Percentiles rank a stretch among this genome's conserved stretches.
These are phyloP conservation scores for Prunus campanulata DNA, from an alignment of 306 rosid species.

Conservation along the genomic window DNA sequence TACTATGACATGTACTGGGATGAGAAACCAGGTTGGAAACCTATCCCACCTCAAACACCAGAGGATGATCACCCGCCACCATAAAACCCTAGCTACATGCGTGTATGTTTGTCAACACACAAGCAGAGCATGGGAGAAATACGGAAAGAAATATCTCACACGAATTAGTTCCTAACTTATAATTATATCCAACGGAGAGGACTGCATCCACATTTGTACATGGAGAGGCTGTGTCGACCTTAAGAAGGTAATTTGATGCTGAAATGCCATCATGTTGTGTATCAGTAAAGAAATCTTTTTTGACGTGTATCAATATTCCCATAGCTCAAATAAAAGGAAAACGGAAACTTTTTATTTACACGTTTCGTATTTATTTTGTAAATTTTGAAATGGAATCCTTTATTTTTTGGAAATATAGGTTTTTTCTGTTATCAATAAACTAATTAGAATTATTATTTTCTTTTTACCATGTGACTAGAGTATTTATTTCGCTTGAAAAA, in stretches of 20 bases:
- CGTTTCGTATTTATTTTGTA: not conserved
- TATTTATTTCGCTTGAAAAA: no score
- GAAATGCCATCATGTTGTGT: constrained; percentile 21
- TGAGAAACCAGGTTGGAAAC: constrained; percentile 91
- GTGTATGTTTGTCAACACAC: not conserved
- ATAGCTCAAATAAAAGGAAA: constrained; percentile 13
- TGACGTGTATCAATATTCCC: constrained; percentile 11
- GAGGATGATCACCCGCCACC: constrained; percentile 87
- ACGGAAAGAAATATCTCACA: not conserved
- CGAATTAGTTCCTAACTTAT: constrained; percentile 19
- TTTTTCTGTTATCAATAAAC: no score
- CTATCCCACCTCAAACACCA: constrained; percentile 74
- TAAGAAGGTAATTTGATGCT: constrained; percentile 15
- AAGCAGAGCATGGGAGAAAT: not conserved
- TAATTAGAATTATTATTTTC: no score
- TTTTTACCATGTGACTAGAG: no score
- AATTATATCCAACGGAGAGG: not conserved
- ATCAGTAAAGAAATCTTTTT: constrained; percentile 8
- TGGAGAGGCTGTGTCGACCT: constrained; percentile 23
- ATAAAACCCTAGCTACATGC: constrained; percentile 23
- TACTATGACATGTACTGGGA: constrained; percentile 98
- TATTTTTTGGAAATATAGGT: no score
- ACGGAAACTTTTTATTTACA: not conserved
- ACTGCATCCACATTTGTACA: constrained; percentile 3
- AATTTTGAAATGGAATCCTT: no score